These are phyloP conservation scores for Raphanus sativus DNA, from an alignment of 345 rosid species.

Conservation along the genomic window DNA sequence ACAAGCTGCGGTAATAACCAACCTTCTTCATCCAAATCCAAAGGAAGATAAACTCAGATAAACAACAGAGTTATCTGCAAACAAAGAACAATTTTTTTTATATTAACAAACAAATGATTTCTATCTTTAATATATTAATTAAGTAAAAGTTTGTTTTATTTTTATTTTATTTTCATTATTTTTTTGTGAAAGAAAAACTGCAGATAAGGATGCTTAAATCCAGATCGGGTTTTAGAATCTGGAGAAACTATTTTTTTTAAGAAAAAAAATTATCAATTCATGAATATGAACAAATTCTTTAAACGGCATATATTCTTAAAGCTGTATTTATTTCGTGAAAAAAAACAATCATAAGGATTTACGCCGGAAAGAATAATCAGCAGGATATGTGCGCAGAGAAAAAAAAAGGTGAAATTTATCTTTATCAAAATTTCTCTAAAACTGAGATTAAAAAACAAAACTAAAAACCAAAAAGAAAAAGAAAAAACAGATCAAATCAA, in stretches of 20 bases:
- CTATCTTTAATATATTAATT: background rate
- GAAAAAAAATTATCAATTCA: background rate
- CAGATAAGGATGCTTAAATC: conserved; percentile 1
- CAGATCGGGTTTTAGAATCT: conserved; percentile 5
- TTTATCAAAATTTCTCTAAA: background rate
- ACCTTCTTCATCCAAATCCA: conserved; percentile 46
- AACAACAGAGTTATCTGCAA: background rate
- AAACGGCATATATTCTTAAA: background rate
- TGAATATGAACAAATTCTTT: background rate
- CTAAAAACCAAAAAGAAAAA: background rate
- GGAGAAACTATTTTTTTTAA: background rate
- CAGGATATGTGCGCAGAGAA: background rate
- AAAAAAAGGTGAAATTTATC: background rate
- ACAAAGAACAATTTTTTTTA: background rate
- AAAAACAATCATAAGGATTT: conserved; percentile 19
- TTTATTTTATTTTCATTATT: background rate
- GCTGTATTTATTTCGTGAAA: conserved; percentile 6
- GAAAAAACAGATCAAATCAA: conserved; percentile 9
- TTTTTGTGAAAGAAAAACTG: background rate
- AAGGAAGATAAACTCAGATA: background rate
- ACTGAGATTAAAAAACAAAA: background rate
- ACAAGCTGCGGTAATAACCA: conserved; percentile 70
- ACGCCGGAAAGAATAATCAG: conserved; percentile 8
- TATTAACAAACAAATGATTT: background rate
- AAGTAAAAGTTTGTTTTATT: background rate